Evolutionary conservation across 805 yeast genomes (phyloP), one percentile per base, ranked within the genome.

Genomic region (Candida maltosa): DNA sequence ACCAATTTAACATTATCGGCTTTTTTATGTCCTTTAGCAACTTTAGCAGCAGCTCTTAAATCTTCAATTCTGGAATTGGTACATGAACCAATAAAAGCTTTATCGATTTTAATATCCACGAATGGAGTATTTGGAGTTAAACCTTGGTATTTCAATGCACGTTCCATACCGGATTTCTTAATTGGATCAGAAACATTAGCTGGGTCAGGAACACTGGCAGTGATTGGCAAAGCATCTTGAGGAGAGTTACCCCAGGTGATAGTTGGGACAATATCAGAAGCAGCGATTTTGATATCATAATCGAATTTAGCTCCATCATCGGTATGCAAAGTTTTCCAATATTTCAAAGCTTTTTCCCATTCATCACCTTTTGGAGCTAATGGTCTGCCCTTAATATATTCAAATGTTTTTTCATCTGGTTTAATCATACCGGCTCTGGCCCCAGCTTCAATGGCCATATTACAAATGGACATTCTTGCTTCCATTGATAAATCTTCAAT

Each of bases 231-330:
- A 31, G 97, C 97, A 58, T 93, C 98, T 68, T 93, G 97, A 21
- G 98, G 98, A 52, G 97, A 91, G 49, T 93, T 93, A 71, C 98
- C 98, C 98, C 98, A 93, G 17, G 98, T 93, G 43, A 93, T 87
- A 16, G 98, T 93, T 48, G 98, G 98, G 34, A 85, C 78, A 41
- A 93, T 81, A 51, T 91, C 97, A 17, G 73, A 65, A 35, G 94
- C 95, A 46, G 82, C 70, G 58, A 93, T 85, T 29, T 71, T 68
- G 49, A 93, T 81, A 49, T 87, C 96, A 48, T 76, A 65, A 56
- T 93, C 98, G 48, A 89, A 93, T 41, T 74, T 66, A 19, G 98
- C 97, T 52, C 86, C 96, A 40, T 81, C 85, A 56, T 93, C 98
- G 16, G 95, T 73, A 52, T 80, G 77, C 46, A 93, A 73, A 38